Base-by-base conservation (phyloP, 129 eudicot species). In the Flaveria sonorensis region DNA sequence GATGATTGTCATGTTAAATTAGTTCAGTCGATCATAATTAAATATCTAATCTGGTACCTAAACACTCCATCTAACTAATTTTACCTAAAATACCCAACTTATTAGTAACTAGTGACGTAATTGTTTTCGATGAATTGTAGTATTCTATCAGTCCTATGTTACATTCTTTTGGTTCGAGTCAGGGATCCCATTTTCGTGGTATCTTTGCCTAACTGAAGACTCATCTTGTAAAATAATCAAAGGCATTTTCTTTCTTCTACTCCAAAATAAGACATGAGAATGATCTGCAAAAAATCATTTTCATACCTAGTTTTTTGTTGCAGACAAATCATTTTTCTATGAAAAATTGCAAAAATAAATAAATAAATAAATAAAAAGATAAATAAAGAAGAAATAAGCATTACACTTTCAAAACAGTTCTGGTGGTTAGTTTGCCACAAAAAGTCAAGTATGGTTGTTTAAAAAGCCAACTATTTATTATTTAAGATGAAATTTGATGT, bases 51-150 rank as follows among this genome's bases (percentile, higher is more conserved):
- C 74, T 65, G 71, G 83, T 73, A 65, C 42, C 9, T 2, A 62
- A 65, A 13, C 42, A 52, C 70, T 51, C 40, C 69, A 10, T 80
- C 48, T 80, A 73, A 67, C 83, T 55, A 80, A 80, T 19, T 66
- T 66, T 66, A 43, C 79, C 70, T 53, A 80, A 80, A 80, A 45
- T 26, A 40, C 24, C 70, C 52, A 21, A 80, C 79, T 43, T 65
- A 68, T 15, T 73, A 24, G 55, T 66, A 10, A 28, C 14, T 66
- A 28, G 18, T 52, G 68, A 39, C 62, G 52, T 72, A 64, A 39
- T 12, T 71, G 2, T 61, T 50, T 62, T 24, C 6, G 7, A 79
- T 60, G 71, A 64, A 23, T 52, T 21, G 2, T 70, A 46, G 42
- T 59, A 59, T 60, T 71, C 30, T 28, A 70, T 60, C 18, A 42